A percentile compares a stretch with the other conserved stretches of the same genome.
phyloP scores from a whole-genome alignment of 306 rosid genomes.

The Prunus armeniaca region DNA sequence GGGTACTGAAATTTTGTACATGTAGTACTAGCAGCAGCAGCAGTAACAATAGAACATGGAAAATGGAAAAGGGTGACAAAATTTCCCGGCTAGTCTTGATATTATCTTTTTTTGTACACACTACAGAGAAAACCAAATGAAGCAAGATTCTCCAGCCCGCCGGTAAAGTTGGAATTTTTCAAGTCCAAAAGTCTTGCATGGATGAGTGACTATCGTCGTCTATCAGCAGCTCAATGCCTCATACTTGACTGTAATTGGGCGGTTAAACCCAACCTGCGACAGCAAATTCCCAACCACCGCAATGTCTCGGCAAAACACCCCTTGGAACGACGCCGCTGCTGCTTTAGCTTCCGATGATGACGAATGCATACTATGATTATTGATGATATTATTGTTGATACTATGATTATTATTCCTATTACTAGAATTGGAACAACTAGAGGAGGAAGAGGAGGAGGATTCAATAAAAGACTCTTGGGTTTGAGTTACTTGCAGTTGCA shows the following conservation, averaged over 20 bases:
- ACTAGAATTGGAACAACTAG: conserved; percentile 10
- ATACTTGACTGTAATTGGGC: conserved; percentile 76
- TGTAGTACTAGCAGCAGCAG: conserved; percentile 21
- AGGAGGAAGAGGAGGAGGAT: not conserved
- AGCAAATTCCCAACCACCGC: conserved; percentile 77
- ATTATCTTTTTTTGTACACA: conserved; percentile 46
- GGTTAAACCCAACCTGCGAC: conserved; percentile 70
- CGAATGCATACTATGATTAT: not conserved
- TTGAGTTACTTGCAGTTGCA: conserved; percentile 33
- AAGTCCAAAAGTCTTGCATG: not conserved
- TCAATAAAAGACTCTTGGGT: conserved; percentile 32
- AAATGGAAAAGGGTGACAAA: conserved; percentile 49
- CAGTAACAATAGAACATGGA: not conserved
- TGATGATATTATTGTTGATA: not conserved
- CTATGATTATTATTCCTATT: not conserved
- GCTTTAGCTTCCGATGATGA: conserved; percentile 27
- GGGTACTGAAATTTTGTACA: conserved; percentile 63
- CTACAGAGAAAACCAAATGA: conserved; percentile 23
- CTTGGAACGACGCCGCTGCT: conserved; percentile 47
- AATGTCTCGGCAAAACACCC: conserved; percentile 88
- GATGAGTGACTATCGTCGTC: not conserved
- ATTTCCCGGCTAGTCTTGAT: conserved; percentile 60
- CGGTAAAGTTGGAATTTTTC: not conserved
- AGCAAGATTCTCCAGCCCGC: conserved; percentile 27
- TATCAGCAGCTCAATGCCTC: conserved; percentile 84